Percentiles rank a stretch among this genome's conserved stretches.
phyloP scores from a whole-genome alignment of 768 basidiomycete genomes.

The Tulasnella sp. region DNA sequence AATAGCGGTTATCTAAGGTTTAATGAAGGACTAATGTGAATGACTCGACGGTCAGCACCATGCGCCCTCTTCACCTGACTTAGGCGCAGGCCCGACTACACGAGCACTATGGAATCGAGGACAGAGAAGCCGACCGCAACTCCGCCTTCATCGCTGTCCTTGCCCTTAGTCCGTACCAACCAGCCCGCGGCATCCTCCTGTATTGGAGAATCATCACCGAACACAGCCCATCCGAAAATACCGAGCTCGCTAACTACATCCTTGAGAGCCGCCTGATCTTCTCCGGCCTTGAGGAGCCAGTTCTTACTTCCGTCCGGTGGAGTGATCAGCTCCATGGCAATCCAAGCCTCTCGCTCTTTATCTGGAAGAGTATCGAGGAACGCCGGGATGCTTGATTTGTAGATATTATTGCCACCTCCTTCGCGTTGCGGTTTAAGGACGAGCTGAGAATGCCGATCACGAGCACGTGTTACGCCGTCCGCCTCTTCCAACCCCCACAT shows the following conservation, averaged over 20 bases:
- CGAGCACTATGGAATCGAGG: constrained; percentile 63
- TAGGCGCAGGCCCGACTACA: constrained; percentile 34
- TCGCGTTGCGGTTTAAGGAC: constrained; percentile 98
- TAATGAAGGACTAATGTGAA: constrained; percentile 16
- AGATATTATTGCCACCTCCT: constrained; percentile 96
- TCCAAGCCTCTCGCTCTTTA: constrained; percentile 77
- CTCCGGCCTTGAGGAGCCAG: constrained; percentile 73
- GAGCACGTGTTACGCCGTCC: constrained; percentile 55
- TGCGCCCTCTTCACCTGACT: constrained; percentile 17
- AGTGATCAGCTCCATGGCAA: constrained; percentile 89
- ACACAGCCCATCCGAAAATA: constrained; percentile 85
- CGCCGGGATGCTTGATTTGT: constrained; percentile 71
- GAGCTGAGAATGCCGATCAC: constrained; percentile 49
- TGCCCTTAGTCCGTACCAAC: constrained; percentile 33
- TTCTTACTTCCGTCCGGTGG: constrained; percentile 66
- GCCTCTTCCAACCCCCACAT: constrained; percentile 74
- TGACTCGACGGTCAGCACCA: constrained; percentile 3
- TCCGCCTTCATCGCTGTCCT: constrained; percentile 62
- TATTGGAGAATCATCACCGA: constrained; percentile 47
- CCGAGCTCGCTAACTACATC: constrained; percentile 89
- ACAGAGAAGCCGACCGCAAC: constrained; percentile 80
- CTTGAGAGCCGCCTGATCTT: constrained; percentile 49
- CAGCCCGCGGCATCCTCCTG: constrained; percentile 31
- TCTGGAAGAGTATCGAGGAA: constrained; percentile 64
- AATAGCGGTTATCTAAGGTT: constrained; percentile 15